Evolutionary conservation across 1,284 basidiomycete species (phyloP).

Genomic region (Puccinia coronata): DNA sequence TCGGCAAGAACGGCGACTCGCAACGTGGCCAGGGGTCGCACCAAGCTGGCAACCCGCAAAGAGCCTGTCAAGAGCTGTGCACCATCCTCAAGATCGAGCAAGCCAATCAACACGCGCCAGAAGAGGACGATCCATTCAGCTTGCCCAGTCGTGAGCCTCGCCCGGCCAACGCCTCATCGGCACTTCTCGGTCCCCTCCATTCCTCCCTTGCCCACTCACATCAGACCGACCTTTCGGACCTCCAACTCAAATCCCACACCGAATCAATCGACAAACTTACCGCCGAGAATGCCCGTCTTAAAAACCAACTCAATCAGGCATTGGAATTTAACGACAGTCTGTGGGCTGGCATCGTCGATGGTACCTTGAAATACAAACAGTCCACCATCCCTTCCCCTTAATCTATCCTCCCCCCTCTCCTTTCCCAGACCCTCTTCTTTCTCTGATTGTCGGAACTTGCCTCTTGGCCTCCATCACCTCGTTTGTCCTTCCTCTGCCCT

Average conservation of each 20-base stretch:
- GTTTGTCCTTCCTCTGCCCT: no score
- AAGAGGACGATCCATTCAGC: constrained; percentile 27
- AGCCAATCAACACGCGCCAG: neutral
- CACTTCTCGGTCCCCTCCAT: no score
- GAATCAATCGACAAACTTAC: constrained; percentile 1
- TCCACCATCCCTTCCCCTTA: neutral
- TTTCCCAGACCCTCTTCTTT: neutral
- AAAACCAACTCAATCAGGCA: constrained; percentile 22
- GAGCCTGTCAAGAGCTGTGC: neutral
- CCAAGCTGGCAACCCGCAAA: neutral
- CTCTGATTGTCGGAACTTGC: neutral
- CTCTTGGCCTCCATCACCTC: no score
- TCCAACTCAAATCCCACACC: neutral
- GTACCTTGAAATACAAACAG: constrained; percentile 30
- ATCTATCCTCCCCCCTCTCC: neutral
- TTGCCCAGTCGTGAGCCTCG: neutral
- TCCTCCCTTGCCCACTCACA: neutral
- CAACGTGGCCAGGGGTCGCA: neutral
- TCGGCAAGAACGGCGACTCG: constrained; percentile 29
- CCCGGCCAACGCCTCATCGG: neutral
- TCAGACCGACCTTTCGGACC: no score
- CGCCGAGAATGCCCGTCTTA: constrained; percentile 16
- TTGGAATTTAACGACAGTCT: constrained; percentile 33
- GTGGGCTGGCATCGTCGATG: constrained; percentile 44
- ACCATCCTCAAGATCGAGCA: constrained; percentile 17